Evolutionary conservation across 495 filamentous ascomycete genomes (phyloP).

Genomic region (Clohesyomyces aquaticus): DNA sequence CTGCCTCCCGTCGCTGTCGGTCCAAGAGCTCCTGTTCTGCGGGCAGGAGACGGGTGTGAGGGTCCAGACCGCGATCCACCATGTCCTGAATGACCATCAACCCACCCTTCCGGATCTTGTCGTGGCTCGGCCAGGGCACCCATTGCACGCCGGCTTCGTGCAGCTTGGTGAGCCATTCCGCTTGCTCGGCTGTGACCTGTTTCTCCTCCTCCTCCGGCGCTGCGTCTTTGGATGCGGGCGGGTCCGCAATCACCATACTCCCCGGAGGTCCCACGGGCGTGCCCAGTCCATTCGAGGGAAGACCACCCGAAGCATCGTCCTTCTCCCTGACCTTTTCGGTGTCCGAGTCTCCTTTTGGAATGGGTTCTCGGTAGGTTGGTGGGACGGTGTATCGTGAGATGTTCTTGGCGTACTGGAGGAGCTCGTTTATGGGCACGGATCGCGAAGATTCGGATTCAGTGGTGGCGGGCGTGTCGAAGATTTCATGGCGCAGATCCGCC

Average conservation of each 20-base stretch:
- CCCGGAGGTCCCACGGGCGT: conserved; percentile 12
- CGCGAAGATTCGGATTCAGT: conserved; percentile 49
- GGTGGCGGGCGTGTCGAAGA: conserved; percentile 62
- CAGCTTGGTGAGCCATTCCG: conserved; percentile 29
- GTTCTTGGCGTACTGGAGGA: conserved; percentile 71
- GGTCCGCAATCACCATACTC: background rate
- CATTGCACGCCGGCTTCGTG: background rate
- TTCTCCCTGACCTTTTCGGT: conserved; percentile 29
- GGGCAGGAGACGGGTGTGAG: background rate
- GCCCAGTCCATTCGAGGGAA: conserved; percentile 20
- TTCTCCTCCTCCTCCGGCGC: background rate
- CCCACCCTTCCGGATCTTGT: conserved; percentile 26
- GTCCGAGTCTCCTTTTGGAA: conserved; percentile 33
- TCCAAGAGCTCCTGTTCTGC: background rate
- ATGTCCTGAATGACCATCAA: conserved; percentile 26
- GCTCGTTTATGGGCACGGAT: conserved; percentile 64
- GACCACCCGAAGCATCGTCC: conserved; percentile 27
- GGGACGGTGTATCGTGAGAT: conserved; percentile 75
- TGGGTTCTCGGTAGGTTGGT: conserved; percentile 57
- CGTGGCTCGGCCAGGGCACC: conserved; percentile 23
- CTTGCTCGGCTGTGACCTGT: conserved; percentile 23
- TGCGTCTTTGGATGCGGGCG: background rate
- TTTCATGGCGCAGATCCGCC: conserved; percentile 67
- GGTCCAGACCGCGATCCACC: conserved; percentile 10
- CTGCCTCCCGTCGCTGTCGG: background rate